Base-by-base conservation (phyloP, 305 asterid species). In the Fraxinus velutina region DNA sequence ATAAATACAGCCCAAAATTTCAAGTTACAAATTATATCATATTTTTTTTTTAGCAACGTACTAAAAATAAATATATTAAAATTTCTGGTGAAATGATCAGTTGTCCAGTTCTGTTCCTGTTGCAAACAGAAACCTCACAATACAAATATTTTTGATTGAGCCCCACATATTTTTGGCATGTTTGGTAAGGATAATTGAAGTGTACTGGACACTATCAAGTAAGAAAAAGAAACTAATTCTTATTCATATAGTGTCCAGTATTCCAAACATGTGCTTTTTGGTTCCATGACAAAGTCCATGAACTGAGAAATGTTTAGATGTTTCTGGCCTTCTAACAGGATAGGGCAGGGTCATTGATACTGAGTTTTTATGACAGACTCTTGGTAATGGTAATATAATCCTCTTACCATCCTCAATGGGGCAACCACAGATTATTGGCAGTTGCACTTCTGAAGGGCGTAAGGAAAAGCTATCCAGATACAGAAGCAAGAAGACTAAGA, bases 351-450 rank as follows among this genome's bases (percentile, higher is more conserved):
- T 82, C 78, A 82, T 84, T 86, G 85, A 89, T 85, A 80, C 81
- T 85, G 81, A 76, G 87, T 87, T 84, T 88, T 86, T 87, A 84
- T 89, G 87, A 84, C 90, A 90, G 90, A 83, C 87, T 85, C 86
- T 90, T 76, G 89, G 87, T 60, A 79, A 83, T 83, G 89, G 84
- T 57, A 86, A 85, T 68, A 73, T 84, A 62, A 87, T 80, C 84
- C 79, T 75, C 42, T 72, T 85, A 74, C 86, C 79, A 57, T 85
- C 91, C 79, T 80, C 89, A 8, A 62, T 60, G 60, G 88, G 89
- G 70, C 87, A 86, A 68, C 82, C 83, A 60, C 92, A 78, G 36
- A 33, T 83, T 44, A 68, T 76, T 24, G 77, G 84, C 73, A 13
- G 81, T 60, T 79, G 80, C 79, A 77, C 42, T 70, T 81, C 89